These are phyloP conservation scores for Naegleria lovaniensis DNA, from an alignment of 208 protist species.

Conservation along the genomic window DNA sequence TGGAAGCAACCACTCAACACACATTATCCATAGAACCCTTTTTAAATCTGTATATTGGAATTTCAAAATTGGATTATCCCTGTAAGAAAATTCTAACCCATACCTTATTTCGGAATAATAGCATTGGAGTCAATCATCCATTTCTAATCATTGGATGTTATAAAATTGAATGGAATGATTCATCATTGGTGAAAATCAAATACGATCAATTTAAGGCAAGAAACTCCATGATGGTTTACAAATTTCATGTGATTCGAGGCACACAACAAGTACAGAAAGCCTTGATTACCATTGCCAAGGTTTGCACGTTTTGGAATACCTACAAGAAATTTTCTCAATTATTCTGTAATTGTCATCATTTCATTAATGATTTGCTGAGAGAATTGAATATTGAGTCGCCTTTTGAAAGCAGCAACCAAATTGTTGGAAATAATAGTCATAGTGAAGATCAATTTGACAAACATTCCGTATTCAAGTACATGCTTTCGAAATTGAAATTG, in stretches of 20 bases:
- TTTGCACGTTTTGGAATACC: background rate
- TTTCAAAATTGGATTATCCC: background rate
- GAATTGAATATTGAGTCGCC: background rate
- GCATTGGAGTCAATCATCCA: background rate
- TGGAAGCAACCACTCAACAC: background rate
- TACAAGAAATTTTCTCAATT: background rate
- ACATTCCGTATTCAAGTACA: too few species aligned
- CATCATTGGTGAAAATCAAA: background rate
- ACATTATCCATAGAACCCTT: background rate
- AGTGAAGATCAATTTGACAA: too few species aligned
- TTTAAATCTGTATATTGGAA: background rate
- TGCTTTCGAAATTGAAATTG: too few species aligned
- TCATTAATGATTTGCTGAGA: background rate
- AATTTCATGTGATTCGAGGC: background rate
- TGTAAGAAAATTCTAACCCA: background rate
- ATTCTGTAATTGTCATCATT: background rate
- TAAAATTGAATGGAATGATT: background rate
- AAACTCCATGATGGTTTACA: background rate
- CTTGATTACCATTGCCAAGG: background rate
- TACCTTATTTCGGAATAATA: background rate
- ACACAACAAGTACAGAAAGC: background rate
- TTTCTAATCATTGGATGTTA: background rate
- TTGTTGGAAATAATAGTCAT: too few species aligned
- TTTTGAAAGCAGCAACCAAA: too few species aligned
- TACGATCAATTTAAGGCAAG: background rate